phyloP scores from a whole-genome alignment of 202 grass and related monocot species.

The Zoysia matrella region DNA sequence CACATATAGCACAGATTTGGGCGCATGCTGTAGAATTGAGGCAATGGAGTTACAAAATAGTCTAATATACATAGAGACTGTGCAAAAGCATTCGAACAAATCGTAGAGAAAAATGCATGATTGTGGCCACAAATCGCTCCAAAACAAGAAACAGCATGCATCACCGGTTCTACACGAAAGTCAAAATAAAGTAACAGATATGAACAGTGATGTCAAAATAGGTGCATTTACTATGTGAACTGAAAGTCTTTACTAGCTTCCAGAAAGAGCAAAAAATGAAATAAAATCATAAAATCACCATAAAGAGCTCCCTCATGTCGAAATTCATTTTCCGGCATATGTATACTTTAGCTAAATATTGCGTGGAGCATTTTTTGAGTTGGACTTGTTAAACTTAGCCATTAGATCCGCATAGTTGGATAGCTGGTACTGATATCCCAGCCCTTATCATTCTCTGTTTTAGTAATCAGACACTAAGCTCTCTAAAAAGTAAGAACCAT shows the following conservation, averaged over 20 bases:
- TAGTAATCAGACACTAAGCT: slow-evolving; percentile 22
- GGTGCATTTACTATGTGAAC: background rate
- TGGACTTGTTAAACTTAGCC: background rate
- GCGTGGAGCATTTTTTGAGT: background rate
- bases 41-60: too few relatives aligned
- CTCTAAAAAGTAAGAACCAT: background rate
- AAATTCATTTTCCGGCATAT: too few relatives aligned
- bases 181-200: slow-evolving; percentile 5
- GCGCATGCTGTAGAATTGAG: background rate
- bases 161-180: background rate
- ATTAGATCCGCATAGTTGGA: slow-evolving; percentile 3
- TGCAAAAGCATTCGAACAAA: too few relatives aligned
- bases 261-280: background rate
- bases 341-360: background rate
- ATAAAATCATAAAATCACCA: background rate
- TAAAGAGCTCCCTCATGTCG: too few relatives aligned
- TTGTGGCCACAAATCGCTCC: background rate
- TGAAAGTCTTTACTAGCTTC: background rate
- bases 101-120: background rate
- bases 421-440: background rate
- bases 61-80: too few relatives aligned
- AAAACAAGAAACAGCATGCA: slow-evolving; percentile 7
- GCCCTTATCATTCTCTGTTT: background rate
- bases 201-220: background rate
- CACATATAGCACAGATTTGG: background rate